These are phyloP conservation scores for Lyophyllum shimeji DNA, from an alignment of 768 basidiomycete genomes.

Conservation along the genomic window DNA sequence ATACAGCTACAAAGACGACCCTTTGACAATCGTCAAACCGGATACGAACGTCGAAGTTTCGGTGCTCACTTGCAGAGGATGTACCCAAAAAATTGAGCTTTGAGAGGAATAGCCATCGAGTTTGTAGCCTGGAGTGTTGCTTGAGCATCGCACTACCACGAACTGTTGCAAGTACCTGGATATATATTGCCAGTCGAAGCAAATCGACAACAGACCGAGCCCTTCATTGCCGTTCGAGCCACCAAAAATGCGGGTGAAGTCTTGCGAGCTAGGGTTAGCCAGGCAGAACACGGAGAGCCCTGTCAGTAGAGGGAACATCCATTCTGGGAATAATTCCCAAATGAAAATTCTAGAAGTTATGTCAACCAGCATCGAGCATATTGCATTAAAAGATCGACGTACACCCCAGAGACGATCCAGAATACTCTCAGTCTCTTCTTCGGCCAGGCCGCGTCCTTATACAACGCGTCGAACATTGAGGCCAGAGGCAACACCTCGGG, in stretches of 20 bases:
- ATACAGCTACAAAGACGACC: constrained; percentile 48
- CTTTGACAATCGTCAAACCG: constrained; percentile 15
- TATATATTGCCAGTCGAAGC: constrained; percentile 66
- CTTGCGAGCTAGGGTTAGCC: constrained; percentile 42
- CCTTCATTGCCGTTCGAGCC: constrained; percentile 68
- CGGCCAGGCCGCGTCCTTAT: constrained; percentile 36
- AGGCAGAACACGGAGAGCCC: constrained; percentile 59
- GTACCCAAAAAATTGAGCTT: constrained; percentile 52
- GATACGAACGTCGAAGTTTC: constrained; percentile 2
- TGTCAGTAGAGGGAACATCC: constrained; percentile 62
- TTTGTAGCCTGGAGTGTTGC: constrained; percentile 30
- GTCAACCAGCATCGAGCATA: constrained; percentile 8
- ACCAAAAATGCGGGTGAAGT: constrained; percentile 61
- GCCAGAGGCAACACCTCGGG: constrained; percentile 45
- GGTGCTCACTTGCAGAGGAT: constrained; percentile 44
- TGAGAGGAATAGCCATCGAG: constrained; percentile 53
- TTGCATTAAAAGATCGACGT: constrained; percentile 20
- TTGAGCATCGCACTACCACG: not conserved
- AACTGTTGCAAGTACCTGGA: constrained; percentile 32
- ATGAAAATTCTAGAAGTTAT: constrained; percentile 36
- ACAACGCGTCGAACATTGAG: constrained; percentile 50
- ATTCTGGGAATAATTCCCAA: constrained; percentile 51
- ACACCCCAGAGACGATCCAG: constrained; percentile 44
- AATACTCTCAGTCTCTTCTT: constrained; percentile 47
- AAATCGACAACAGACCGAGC: constrained; percentile 55